Evolutionary conservation across 345 rosid genomes (phyloP), one percentile per base, ranked within the genome.

Genomic region (Corchorus olitorius): DNA sequence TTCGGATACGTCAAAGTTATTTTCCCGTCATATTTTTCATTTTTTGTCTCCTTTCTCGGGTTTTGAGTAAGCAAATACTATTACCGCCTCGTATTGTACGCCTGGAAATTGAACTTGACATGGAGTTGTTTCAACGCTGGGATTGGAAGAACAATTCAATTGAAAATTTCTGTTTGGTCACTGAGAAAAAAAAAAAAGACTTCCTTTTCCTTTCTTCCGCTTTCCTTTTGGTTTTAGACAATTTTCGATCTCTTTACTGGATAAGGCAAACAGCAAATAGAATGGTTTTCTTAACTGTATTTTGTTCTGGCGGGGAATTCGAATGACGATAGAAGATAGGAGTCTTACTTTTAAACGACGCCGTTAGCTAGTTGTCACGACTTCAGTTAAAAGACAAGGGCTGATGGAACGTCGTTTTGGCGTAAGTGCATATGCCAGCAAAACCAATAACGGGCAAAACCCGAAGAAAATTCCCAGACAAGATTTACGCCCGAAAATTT

Each of bases 1-100:
- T 19, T 22, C 83, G 86, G 79, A 43, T 3, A 1, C 2, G 3
- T 46, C 86, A 22, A 84, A 66, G 89, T 33, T 50, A 33, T 33
- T 16, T 1, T 3, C 45, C 5, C 20, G 45, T 49, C 48, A 49
- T 46, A 2, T 16, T 1, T n/a, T n/a, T 14, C 53, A 5, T 6
- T 0, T 16, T 17, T 68, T 58, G 78, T 75, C 76, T n/a, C 45
- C 13, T 48, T 16, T 60, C 46, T 20, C 16, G 39, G 37, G 59
- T 49, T 70, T 55, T 9, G 41, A 43, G 63, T n/a, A 48, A 49
- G 67, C 53, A 54, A 54, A 68, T 9, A 27, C 27, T 27, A 56
- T 17, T 34, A 12, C 22, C 0, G 5, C 85, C 54, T 86, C 35
- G 86, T n/a, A 4, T 20, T 46, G 72, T 66, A 63, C 86, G 80